These are phyloP conservation scores for Adansonia madagascariensis DNA, from an alignment of 441 rosid genomes.

Conservation along the genomic window DNA sequence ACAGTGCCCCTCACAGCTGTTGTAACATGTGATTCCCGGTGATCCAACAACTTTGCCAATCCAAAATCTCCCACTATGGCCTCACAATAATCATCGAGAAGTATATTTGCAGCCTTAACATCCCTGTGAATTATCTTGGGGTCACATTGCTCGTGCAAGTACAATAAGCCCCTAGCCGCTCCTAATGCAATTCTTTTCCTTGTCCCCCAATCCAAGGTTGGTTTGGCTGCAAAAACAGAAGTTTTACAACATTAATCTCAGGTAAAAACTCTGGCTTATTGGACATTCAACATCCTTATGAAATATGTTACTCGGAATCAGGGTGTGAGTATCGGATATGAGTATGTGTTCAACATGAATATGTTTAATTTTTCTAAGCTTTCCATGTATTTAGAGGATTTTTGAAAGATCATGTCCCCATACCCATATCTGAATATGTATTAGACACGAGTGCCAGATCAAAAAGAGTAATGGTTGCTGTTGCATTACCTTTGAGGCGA, in stretches of 20 bases:
- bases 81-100: constrained; percentile 83
- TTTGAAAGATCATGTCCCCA: too few species aligned
- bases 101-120: constrained; percentile 93
- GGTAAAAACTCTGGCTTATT: background rate
- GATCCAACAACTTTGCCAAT: constrained; percentile 86
- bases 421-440: too few species aligned
- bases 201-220: constrained; percentile 83
- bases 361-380: too few species aligned
- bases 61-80: constrained; percentile 96
- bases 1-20: constrained; percentile 96
- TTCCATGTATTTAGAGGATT: too few species aligned
- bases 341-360: too few species aligned
- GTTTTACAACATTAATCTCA: background rate
- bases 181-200: constrained; percentile 86
- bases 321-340: too few species aligned
- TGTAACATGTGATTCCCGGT: constrained; percentile 83
- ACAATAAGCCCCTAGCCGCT: constrained; percentile 84
- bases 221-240: constrained; percentile 58
- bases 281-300: background rate
- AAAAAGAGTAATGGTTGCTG: background rate
- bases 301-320: background rate
- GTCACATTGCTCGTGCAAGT: constrained; percentile 84
- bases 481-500: constrained; percentile 76
- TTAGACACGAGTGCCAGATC: too few species aligned
- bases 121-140: constrained; percentile 90